These are phyloP conservation scores for Helotiales sp. DNA, from an alignment of 2,329 filamentous ascomycete genomes.

Conservation along the genomic window DNA sequence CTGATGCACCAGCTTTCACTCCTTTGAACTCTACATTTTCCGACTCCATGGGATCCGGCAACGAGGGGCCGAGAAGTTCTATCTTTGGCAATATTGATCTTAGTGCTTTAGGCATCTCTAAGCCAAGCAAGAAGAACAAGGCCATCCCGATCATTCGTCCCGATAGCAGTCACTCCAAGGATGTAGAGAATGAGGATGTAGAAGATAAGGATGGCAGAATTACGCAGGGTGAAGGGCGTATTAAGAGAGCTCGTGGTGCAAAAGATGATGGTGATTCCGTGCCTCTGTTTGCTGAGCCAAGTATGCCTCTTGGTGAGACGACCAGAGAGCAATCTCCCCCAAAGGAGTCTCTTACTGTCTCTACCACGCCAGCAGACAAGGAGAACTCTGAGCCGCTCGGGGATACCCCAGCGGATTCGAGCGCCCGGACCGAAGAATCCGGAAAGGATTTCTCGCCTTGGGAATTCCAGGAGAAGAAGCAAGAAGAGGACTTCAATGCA, in stretches of 20 bases:
- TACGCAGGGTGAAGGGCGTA: slow-evolving; percentile 67
- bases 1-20: slow-evolving; percentile 78
- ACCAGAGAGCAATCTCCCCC: slow-evolving; percentile 41
- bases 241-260: slow-evolving; percentile 74
- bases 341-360: slow-evolving; percentile 31
- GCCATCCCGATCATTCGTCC: slow-evolving; percentile 81
- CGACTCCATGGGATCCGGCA: slow-evolving; percentile 54
- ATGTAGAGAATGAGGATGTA: slow-evolving; percentile 45
- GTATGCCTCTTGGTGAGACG: slow-evolving; percentile 45
- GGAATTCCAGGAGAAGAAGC: slow-evolving; percentile 57
- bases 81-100: slow-evolving; percentile 76
- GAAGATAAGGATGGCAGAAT: slow-evolving; percentile 66
- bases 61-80: slow-evolving; percentile 49
- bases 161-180: slow-evolving; percentile 54
- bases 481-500: slow-evolving; percentile 46
- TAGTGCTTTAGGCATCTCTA: slow-evolving; percentile 63
- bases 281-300: slow-evolving; percentile 71
- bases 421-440: slow-evolving; percentile 57
- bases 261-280: slow-evolving; percentile 73
- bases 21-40: slow-evolving; percentile 55
- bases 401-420: slow-evolving; percentile 20
- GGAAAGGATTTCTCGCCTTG: slow-evolving; percentile 63
- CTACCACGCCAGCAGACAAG: slow-evolving; percentile 37
- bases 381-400: slow-evolving; percentile 40
- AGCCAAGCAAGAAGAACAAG: slow-evolving; percentile 75